Conservation (phyloP, 768 basidiomycete species). For the Hygrophoropsis aurantiaca region DNA sequence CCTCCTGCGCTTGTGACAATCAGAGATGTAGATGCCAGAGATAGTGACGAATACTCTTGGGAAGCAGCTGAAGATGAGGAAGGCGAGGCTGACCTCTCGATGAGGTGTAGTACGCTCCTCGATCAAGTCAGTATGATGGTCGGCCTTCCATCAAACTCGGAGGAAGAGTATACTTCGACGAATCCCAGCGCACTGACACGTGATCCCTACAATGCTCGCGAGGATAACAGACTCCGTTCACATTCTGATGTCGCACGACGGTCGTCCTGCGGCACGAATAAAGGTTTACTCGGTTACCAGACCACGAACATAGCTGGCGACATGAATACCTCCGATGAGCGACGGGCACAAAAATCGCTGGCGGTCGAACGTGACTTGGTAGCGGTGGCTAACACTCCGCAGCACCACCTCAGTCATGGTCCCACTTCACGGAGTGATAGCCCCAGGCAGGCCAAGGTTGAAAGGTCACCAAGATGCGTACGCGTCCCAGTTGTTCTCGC, state of each 20-base stretch:
- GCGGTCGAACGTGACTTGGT: no score
- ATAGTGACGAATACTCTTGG: conserved; percentile 15
- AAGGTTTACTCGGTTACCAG: no score
- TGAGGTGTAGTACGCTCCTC: conserved; percentile 27
- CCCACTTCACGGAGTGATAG: no score
- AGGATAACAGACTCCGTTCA: no score
- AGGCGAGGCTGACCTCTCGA: conserved; percentile 3
- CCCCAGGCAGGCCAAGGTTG: background rate
- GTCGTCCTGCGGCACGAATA: no score
- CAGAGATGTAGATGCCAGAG: background rate
- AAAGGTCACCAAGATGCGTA: background rate
- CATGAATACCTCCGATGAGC: no score
- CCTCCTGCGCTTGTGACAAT: no score
- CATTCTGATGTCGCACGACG: no score
- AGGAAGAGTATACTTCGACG: background rate
- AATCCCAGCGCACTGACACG: no score
- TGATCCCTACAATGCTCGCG: no score
- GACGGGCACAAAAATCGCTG: no score
- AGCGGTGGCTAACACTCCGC: background rate
- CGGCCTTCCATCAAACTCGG: conserved; percentile 15
- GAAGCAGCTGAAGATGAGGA: conserved; percentile 9
- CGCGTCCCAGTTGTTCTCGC: conserved; percentile 2
- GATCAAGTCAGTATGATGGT: conserved; percentile 32
- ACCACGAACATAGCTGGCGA: no score
- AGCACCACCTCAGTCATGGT: background rate